Evolutionary conservation across 2,329 filamentous ascomycete species (phyloP), one percentile per base, ranked within the genome.

Genomic region (Xylaria multiplex): DNA sequence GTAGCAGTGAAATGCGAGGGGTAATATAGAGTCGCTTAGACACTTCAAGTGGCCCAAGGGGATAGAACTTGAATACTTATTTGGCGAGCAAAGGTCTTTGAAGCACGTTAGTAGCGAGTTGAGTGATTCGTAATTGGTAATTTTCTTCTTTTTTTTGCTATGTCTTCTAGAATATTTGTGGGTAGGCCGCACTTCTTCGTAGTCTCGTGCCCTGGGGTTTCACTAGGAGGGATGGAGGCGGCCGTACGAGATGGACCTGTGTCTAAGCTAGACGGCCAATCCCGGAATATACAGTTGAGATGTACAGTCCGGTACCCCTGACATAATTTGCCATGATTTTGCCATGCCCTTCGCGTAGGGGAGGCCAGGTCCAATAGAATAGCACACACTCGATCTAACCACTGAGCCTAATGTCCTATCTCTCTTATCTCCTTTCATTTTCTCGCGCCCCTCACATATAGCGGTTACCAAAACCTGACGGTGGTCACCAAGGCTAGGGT

Each of bases 301-400:
- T 35, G 53, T 19, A 8, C 37, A 22, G 19, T 45, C 24, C 43
- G 24, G 9, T 6, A 35, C 27, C 16, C 43, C 22, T 16, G 7
- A 19, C 35, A 40, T 27, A 59, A 11, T 37, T 67, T 22, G 30
- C 40, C 53, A 49, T 48, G 43, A 30, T 54, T 40, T 19, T n/a
- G 2, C 48, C 46, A 56, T 13, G 11, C 22, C n/a, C n/a, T 30
- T 30, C n/a, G 45, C 40, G 14, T 7, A 7, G 49, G 19, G 19
- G 19, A 32, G 61, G 16, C 30, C 32, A 27, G 8, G n/a, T 27
- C 30, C 2, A n/a, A 40, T 19, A 13, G 8, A 24, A 45, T 30
- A 35, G 11, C 35, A 54, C 22, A 22, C 37, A 46, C 35, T 52
- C 43, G 42, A 42, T 40, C 37, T 52, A 40, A 52, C 27, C 30